A percentile compares a stretch with the other conserved stretches of the same genome.
Evolutionary conservation across 1,284 basidiomycete genomes (phyloP).

Genomic region (Ceratobasidium sp.): DNA sequence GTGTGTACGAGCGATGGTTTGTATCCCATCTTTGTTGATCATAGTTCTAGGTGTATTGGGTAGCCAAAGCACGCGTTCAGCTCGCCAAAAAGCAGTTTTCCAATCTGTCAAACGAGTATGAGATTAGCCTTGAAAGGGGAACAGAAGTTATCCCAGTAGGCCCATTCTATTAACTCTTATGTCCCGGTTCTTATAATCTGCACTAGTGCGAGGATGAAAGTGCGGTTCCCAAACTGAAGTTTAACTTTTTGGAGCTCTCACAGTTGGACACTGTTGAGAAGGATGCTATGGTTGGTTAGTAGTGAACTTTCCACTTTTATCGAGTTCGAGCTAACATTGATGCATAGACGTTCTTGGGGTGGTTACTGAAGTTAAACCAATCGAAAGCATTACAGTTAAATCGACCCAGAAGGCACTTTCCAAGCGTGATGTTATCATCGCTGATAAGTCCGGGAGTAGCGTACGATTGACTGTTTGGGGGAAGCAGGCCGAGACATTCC

Average conservation of each 20-base stretch:
- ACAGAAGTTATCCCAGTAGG: slow-evolving; percentile 67
- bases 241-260: slow-evolving; percentile 79
- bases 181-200: slow-evolving; percentile 40
- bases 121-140: slow-evolving; percentile 85
- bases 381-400: slow-evolving; percentile 78
- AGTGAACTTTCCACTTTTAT: slow-evolving; percentile 48
- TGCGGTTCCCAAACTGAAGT: slow-evolving; percentile 83
- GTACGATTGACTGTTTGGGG: slow-evolving; percentile 96
- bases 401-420: slow-evolving; percentile 74
- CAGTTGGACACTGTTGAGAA: slow-evolving; percentile 73
- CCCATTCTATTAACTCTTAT: slow-evolving; percentile 1
- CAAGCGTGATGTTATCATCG: slow-evolving; percentile 89
- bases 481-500: slow-evolving; percentile 89
- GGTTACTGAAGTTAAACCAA: slow-evolving; percentile 79
- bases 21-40: no score
- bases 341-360: slow-evolving; percentile 85
- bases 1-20: slow-evolving; percentile 57
- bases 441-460: slow-evolving; percentile 84
- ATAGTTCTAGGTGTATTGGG: slow-evolving; percentile 67
- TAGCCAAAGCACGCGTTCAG: slow-evolving; percentile 91
- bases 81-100: slow-evolving; percentile 98
- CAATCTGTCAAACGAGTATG: slow-evolving; percentile 92
- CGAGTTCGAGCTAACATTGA: slow-evolving; percentile 46
- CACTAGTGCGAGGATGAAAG: slow-evolving; percentile 77
- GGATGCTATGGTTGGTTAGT: slow-evolving; percentile 80